Evolutionary conservation across 75 land plant species (phyloP).

Genomic region (Ceratopteris richardii): DNA sequence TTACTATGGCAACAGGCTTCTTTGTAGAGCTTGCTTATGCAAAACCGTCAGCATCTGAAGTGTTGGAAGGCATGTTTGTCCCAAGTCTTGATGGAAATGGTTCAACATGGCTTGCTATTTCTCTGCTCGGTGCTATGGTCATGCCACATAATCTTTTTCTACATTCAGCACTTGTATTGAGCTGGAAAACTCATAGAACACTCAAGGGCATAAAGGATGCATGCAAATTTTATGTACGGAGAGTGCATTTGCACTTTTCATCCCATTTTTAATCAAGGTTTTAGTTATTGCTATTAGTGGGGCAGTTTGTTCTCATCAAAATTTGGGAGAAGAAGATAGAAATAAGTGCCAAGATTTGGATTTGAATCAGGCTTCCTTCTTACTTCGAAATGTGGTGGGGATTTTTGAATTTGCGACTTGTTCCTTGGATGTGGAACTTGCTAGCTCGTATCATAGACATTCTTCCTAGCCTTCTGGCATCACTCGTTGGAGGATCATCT

Average conservation of each 20-base stretch:
- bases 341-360: too few species aligned
- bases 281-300: slow-evolving; percentile 72
- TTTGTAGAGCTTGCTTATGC: slow-evolving; percentile 67
- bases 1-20: too few species aligned
- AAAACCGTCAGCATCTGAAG: slow-evolving; percentile 64
- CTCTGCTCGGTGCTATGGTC: too few species aligned
- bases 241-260: slow-evolving; percentile 47
- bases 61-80: slow-evolving; percentile 62
- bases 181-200: too few species aligned
- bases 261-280: slow-evolving; percentile 75
- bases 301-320: slow-evolving; percentile 52
- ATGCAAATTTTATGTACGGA: slow-evolving; percentile 69
- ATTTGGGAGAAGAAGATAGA: slow-evolving; percentile 31
- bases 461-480: too few species aligned
- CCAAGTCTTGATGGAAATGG: slow-evolving; percentile 67
- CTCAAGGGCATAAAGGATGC: slow-evolving; percentile 61
- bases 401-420: too few species aligned
- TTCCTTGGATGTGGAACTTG: too few species aligned
- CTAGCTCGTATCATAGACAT: too few species aligned
- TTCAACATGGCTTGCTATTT: slow-evolving; percentile 75
- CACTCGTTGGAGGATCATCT: too few species aligned
- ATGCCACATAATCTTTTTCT: slow-evolving; percentile 93
- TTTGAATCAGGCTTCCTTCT: too few species aligned
- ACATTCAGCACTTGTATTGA: slow-evolving; percentile 86
- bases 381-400: too few species aligned